Evolutionary conservation across 805 yeast genomes (phyloP), one percentile per base, ranked within the genome.

Genomic region (Wickerhamomyces bovis): DNA sequence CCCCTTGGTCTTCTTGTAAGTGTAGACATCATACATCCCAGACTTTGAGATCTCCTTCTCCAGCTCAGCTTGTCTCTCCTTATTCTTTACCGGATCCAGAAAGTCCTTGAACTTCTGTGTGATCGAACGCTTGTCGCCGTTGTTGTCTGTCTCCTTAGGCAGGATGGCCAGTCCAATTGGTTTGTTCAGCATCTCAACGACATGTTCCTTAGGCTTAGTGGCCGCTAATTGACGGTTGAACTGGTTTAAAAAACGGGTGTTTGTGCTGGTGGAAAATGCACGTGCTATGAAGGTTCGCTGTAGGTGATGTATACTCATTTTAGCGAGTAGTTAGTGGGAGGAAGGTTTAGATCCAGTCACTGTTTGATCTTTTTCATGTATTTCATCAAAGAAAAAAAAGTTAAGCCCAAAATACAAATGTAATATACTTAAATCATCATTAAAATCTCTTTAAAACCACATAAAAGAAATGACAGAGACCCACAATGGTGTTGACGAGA

Each of bases 1-100:
- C 21, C 98, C 99, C 35, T 81, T 77, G 3, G 92, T 86, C 55
- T 83, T 83, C 42, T 83, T 71, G 59, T 79, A 83, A 3, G 77
- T 73, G 56, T 78, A 77, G 59, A 82, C 71, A 49, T 82, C 84
- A 52, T 78, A 76, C 73, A 81, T 74, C n/a, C 85, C 82, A 23
- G 87, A 80, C 53, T 76, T 78, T 22, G 83, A 76, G 53, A 83
- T 73, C 65, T 85, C 89, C 41, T 70, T 69, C 54, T 81, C 83
- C 51, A 85, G 64, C 49, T 75, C 78, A 44, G 70, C 72, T 23
- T 80, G 70, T 44, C 83, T 67, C 43, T 64, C 58, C 31, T 66
- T 61, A 45, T 78, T 72, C 60, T 75, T 74, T 8, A 73, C 75
- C 26, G 72, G 67, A 50, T 80, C 73, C 51, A 73, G 64, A 54